Evolutionary conservation across 305 asterid genomes (phyloP).

Genomic region (Petunia hybrid): DNA sequence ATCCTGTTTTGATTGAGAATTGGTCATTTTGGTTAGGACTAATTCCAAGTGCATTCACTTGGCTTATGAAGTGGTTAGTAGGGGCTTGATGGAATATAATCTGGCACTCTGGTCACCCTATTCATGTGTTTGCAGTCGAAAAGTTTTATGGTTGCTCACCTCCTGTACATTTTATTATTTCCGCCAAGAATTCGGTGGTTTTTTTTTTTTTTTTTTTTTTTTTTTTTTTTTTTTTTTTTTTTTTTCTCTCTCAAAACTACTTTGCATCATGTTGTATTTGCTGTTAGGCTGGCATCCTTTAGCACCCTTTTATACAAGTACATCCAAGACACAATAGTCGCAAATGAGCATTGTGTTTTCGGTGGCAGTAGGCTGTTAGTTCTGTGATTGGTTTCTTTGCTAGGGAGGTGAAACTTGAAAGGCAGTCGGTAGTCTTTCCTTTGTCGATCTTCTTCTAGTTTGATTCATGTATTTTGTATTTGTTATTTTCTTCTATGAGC

Average conservation of each 20-base stretch:
- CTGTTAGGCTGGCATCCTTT: neutral
- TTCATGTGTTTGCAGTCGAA: conserved; percentile 65
- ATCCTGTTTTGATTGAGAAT: neutral
- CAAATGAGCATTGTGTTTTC: neutral
- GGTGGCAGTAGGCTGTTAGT: neutral
- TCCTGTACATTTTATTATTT: conserved; percentile 26
- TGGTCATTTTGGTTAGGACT: conserved; percentile 46
- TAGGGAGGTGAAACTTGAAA: neutral
- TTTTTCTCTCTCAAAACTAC: too few relatives aligned
- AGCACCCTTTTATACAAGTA: neutral
- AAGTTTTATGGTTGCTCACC: conserved; percentile 43
- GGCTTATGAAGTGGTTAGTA: conserved; percentile 24
- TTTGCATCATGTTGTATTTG: too few relatives aligned
- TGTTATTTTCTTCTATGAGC: too few relatives aligned
- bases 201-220: too few relatives aligned
- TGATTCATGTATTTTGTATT: too few relatives aligned
- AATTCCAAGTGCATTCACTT: conserved; percentile 18
- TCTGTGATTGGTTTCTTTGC: neutral
- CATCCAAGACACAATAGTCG: neutral
- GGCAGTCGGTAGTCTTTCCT: neutral
- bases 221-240: too few relatives aligned
- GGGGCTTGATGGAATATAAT: conserved; percentile 13
- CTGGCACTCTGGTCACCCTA: conserved; percentile 46
- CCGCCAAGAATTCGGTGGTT: neutral
- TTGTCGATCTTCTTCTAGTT: neutral